A percentile compares a stretch with the other conserved stretches of the same genome.
phyloP scores from a whole-genome alignment of 2,329 filamentous ascomycete species.

The Arthrobotrys conoides region DNA sequence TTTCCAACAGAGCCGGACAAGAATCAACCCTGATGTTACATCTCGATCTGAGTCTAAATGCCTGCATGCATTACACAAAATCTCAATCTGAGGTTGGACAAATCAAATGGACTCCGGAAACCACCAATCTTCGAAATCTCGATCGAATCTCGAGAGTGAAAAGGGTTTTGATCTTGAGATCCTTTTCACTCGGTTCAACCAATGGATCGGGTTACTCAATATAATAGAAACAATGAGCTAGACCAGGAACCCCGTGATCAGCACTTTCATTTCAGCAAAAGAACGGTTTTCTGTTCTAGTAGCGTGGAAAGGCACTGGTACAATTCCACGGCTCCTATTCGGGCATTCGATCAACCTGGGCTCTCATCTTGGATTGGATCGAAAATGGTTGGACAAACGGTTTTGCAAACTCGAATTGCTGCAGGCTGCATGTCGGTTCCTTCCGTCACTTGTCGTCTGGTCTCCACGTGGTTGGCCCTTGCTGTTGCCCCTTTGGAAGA shows the following conservation, averaged over 20 bases:
- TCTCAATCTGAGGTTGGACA: not conserved
- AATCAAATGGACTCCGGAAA: not conserved
- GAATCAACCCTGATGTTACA: not conserved
- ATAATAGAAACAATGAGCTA: not conserved
- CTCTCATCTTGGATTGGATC: conserved; percentile 7
- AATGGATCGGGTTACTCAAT: conserved; percentile 2
- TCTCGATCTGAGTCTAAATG: not conserved
- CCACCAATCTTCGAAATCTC: conserved; percentile 3
- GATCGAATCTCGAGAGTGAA: not conserved
- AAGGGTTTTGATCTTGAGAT: not conserved
- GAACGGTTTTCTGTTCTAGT: not conserved
- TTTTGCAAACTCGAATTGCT: conserved; percentile 2
- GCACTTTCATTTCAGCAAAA: conserved; percentile 15
- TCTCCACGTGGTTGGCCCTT: conserved; percentile 54
- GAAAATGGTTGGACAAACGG: conserved; percentile 3
- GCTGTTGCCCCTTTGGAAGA: conserved; percentile 24
- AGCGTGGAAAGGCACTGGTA: conserved; percentile 4
- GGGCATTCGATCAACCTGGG: conserved; percentile 31
- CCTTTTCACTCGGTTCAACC: not conserved
- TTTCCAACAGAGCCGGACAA: not conserved
- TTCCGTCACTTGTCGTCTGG: conserved; percentile 33
- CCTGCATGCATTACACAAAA: conserved; percentile 12
- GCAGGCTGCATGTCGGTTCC: conserved; percentile 45
- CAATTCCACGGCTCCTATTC: conserved; percentile 11
- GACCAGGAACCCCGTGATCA: conserved; percentile 6